Evolutionary conservation across 495 filamentous ascomycete species (phyloP).

Genomic region (Hypoxylon lenormandii): DNA sequence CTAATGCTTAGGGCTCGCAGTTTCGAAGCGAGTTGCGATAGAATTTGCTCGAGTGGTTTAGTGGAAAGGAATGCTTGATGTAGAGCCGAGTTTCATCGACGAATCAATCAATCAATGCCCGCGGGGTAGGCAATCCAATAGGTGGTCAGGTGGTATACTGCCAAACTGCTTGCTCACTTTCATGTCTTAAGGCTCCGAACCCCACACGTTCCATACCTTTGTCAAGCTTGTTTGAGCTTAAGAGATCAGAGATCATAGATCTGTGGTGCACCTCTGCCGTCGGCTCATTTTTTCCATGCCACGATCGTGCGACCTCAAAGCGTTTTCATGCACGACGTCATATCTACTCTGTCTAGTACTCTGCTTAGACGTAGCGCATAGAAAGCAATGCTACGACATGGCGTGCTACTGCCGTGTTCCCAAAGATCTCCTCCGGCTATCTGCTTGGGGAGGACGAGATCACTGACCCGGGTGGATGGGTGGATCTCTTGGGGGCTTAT

Average conservation of each 20-base stretch:
- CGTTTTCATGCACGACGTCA: slow-evolving; percentile 32
- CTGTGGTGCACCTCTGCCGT: slow-evolving; percentile 17
- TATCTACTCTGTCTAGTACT: slow-evolving; percentile 23
- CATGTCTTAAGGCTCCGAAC: slow-evolving; percentile 10
- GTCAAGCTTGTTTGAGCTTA: slow-evolving; percentile 22
- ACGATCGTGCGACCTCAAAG: slow-evolving; percentile 38
- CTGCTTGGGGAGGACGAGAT: slow-evolving; percentile 19
- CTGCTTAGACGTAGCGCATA: slow-evolving; percentile 11
- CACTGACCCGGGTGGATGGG: slow-evolving; percentile 27
- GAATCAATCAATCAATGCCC: slow-evolving; percentile 28
- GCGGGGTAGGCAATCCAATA: slow-evolving; percentile 26
- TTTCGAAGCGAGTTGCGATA: slow-evolving; percentile 2
- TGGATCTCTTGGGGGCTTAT: slow-evolving; percentile 24
- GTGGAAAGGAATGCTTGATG: too few species aligned
- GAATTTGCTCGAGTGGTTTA: too few species aligned
- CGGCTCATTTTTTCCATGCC: slow-evolving; percentile 35
- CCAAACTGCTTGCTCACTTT: background rate
- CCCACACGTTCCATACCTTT: slow-evolving; percentile 14
- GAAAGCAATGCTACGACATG: slow-evolving; percentile 13
- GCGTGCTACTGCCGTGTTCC: slow-evolving; percentile 29
- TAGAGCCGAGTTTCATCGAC: slow-evolving; percentile 27
- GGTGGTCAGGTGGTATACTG: too few species aligned
- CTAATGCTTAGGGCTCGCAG: background rate
- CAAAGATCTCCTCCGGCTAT: slow-evolving; percentile 24
- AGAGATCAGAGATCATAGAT: slow-evolving; percentile 19